Evolutionary conservation across 768 basidiomycete species (phyloP).

Genomic region (Tylopilus felleus): DNA sequence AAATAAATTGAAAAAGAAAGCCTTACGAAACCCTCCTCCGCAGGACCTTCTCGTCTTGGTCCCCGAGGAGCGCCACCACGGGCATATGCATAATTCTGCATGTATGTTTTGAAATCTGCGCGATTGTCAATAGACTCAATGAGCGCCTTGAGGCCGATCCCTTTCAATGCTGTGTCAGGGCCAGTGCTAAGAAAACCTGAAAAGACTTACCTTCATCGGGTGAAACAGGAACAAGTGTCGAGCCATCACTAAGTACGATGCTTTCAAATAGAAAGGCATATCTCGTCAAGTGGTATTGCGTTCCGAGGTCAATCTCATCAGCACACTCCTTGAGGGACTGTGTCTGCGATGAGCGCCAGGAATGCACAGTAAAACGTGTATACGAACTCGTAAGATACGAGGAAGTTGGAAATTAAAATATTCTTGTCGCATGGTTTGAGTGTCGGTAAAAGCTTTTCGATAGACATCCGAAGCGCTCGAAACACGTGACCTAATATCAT

Average conservation of each 20-base stretch:
- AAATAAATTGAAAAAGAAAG: slow-evolving; percentile 2
- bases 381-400: slow-evolving; percentile 81
- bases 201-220: slow-evolving; percentile 58
- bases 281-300: slow-evolving; percentile 93
- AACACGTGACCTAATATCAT: slow-evolving; percentile 85
- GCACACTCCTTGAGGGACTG: slow-evolving; percentile 91
- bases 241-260: slow-evolving; percentile 84
- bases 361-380: not conserved
- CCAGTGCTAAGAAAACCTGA: not conserved
- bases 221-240: slow-evolving; percentile 70
- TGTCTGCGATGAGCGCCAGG: slow-evolving; percentile 10
- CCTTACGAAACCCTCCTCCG: slow-evolving; percentile 92
- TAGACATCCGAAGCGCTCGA: slow-evolving; percentile 85
- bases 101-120: slow-evolving; percentile 91
- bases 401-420: slow-evolving; percentile 98
- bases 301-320: slow-evolving; percentile 96
- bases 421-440: slow-evolving; percentile 88
- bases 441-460: slow-evolving; percentile 85
- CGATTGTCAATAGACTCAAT: slow-evolving; percentile 93
- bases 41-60: slow-evolving; percentile 85
- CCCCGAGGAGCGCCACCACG: slow-evolving; percentile 65
- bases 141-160: slow-evolving; percentile 76
- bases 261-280: slow-evolving; percentile 95
- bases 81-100: slow-evolving; percentile 96
- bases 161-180: slow-evolving; percentile 28